These are phyloP conservation scores for Schwanniomyces sp. DNA, from an alignment of 805 yeast genomes.

Conservation along the genomic window DNA sequence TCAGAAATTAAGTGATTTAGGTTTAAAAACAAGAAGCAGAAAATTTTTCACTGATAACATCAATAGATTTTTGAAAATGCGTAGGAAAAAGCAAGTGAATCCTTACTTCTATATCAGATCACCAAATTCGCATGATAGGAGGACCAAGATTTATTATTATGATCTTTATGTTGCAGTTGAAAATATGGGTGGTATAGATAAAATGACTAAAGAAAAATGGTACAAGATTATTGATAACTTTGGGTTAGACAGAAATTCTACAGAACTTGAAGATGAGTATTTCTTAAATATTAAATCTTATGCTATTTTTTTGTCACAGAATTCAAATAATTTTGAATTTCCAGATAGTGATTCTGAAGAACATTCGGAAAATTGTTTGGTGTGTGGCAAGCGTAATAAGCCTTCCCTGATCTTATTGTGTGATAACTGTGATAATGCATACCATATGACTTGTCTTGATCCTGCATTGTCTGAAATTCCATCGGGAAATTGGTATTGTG, in stretches of 20 bases:
- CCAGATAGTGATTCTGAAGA: slow-evolving; percentile 32
- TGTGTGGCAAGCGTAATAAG: slow-evolving; percentile 48
- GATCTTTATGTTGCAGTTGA: slow-evolving; percentile 38
- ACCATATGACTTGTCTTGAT: slow-evolving; percentile 65
- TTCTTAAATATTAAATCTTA: slow-evolving; percentile 25
- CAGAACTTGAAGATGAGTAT: slow-evolving; percentile 22
- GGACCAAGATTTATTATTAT: slow-evolving; percentile 29
- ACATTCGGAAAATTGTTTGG: slow-evolving; percentile 40
- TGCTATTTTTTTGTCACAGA: slow-evolving; percentile 29
- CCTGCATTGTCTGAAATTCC: slow-evolving; percentile 58
- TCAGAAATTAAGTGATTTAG: slow-evolving; percentile 67
- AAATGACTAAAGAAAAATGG: slow-evolving; percentile 20
- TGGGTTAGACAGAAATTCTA: slow-evolving; percentile 15
- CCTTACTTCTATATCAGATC: slow-evolving; percentile 18
- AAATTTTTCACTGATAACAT: slow-evolving; percentile 61
- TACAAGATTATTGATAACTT: slow-evolving; percentile 20
- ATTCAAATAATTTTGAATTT: slow-evolving; percentile 23
- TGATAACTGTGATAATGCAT: slow-evolving; percentile 71
- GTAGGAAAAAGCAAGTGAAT: slow-evolving; percentile 22
- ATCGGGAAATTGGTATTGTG: slow-evolving; percentile 73
- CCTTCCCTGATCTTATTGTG: slow-evolving; percentile 58
- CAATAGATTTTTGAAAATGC: slow-evolving; percentile 55
- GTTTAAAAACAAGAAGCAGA: slow-evolving; percentile 61
- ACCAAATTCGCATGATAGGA: neutral
- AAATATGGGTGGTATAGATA: slow-evolving; percentile 18